Percentiles rank a stretch among this genome's conserved stretches.
phyloP scores from a whole-genome alignment of 805 yeast genomes.

The Wickerhamiella qilinensis region DNA sequence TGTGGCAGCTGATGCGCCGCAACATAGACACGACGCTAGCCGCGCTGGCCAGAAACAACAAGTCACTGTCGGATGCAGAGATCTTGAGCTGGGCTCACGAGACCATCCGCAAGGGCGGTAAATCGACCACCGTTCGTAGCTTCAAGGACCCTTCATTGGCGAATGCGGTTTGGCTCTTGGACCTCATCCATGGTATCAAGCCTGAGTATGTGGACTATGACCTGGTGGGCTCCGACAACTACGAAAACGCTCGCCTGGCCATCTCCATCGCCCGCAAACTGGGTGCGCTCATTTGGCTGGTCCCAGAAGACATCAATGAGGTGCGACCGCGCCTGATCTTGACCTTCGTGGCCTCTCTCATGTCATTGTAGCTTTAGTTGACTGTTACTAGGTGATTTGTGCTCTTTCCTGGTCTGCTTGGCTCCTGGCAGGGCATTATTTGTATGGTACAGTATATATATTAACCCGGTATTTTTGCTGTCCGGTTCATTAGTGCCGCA shows the following conservation, averaged over 20 bases:
- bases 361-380: slow-evolving; percentile 35
- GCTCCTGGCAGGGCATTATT: too few species aligned
- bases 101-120: slow-evolving; percentile 76
- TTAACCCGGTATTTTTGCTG: too few species aligned
- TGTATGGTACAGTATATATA: too few species aligned
- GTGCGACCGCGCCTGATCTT: slow-evolving; percentile 86
- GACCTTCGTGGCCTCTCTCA: slow-evolving; percentile 89
- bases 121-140: slow-evolving; percentile 52
- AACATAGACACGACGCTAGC: slow-evolving; percentile 77
- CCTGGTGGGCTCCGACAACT: slow-evolving; percentile 73
- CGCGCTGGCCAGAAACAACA: slow-evolving; percentile 53
- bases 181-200: slow-evolving; percentile 79
- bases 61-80: slow-evolving; percentile 66
- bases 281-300: slow-evolving; percentile 96
- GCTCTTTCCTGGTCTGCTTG: not conserved
- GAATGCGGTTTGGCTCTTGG: slow-evolving; percentile 68
- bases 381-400: not conserved
- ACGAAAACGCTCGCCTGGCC: slow-evolving; percentile 91
- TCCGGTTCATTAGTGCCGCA: not conserved
- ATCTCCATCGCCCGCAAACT: slow-evolving; percentile 95
- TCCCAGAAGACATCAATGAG: slow-evolving; percentile 98
- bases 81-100: slow-evolving; percentile 89
- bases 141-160: slow-evolving; percentile 70
- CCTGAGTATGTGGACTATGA: slow-evolving; percentile 97
- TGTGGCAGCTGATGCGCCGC: slow-evolving; percentile 98